A percentile compares a stretch with the other conserved stretches of the same genome.
phyloP scores from a whole-genome alignment of 495 filamentous ascomycete genomes.

The Cudoniella acicularis region DNA sequence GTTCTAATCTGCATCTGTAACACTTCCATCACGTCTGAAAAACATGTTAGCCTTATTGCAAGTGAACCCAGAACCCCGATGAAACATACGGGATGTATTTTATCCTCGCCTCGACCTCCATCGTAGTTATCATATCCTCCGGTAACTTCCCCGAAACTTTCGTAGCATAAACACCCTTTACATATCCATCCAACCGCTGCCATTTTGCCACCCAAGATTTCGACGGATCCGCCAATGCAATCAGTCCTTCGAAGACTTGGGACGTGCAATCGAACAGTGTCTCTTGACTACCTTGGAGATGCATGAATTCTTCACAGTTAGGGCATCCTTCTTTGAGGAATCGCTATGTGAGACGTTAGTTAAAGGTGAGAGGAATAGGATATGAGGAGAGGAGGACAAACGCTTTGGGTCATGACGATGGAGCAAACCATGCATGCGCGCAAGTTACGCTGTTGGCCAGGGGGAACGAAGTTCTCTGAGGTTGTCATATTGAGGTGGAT shows the following conservation, averaged over 20 bases:
- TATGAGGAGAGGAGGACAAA: slow-evolving; percentile 36
- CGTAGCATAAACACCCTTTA: slow-evolving; percentile 84
- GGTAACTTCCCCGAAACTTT: slow-evolving; percentile 75
- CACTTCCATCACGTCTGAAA: slow-evolving; percentile 53
- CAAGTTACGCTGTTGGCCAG: slow-evolving; percentile 71
- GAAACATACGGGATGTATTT: slow-evolving; percentile 66
- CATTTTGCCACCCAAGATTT: slow-evolving; percentile 90
- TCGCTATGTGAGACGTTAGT: slow-evolving; percentile 43
- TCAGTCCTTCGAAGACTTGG: slow-evolving; percentile 87
- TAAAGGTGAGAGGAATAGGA: neutral
- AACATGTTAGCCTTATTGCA: too few species aligned
- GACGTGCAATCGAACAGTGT: slow-evolving; percentile 89
- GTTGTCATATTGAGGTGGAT: neutral
- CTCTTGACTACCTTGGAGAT: slow-evolving; percentile 73
- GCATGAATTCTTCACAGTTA: slow-evolving; percentile 90
- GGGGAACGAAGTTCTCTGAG: slow-evolving; percentile 52
- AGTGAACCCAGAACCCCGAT: too few species aligned
- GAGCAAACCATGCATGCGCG: slow-evolving; percentile 99
- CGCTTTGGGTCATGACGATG: slow-evolving; percentile 74
- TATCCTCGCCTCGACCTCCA: slow-evolving; percentile 65
- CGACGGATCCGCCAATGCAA: slow-evolving; percentile 71
- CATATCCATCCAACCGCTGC: slow-evolving; percentile 86
- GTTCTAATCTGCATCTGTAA: slow-evolving; percentile 35
- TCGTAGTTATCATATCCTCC: slow-evolving; percentile 58
- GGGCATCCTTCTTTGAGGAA: slow-evolving; percentile 86